phyloP scores from a whole-genome alignment of 129 eudicot genomes.

The Flaveria brownii region DNA sequence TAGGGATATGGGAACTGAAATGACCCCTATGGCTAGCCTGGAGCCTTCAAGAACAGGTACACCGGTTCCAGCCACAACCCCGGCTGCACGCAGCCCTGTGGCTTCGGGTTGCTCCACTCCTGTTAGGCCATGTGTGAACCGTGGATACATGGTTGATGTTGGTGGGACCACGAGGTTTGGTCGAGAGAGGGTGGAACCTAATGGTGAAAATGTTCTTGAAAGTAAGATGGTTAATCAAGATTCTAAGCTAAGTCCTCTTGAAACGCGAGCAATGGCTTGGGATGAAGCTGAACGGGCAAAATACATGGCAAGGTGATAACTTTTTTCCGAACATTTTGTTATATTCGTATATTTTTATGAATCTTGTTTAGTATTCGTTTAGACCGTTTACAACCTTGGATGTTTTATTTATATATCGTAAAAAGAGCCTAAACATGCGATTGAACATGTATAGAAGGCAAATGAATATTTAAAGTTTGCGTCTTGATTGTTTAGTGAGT shows the following conservation, averaged over 20 bases:
- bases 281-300: constrained; percentile 95
- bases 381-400: not conserved
- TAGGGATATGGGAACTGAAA: constrained; percentile 98
- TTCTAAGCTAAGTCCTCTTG: constrained; percentile 56
- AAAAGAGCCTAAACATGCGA: not conserved
- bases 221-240: constrained; percentile 32
- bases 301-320: constrained; percentile 78
- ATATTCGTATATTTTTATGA: not conserved
- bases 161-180: constrained; percentile 47
- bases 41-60: constrained; percentile 93
- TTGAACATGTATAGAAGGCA: not conserved
- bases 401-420: not conserved
- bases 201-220: constrained; percentile 36
- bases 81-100: constrained; percentile 70
- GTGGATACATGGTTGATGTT: constrained; percentile 32
- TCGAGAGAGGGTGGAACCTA: constrained; percentile 47
- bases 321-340: constrained; percentile 2
- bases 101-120: constrained; percentile 73
- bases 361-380: not conserved
- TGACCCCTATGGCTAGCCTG: constrained; percentile 94
- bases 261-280: constrained; percentile 87
- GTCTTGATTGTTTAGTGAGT: not conserved
- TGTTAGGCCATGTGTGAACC: constrained; percentile 47
- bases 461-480: not conserved
- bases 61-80: constrained; percentile 75